These are phyloP conservation scores for Elongisporangium senticosum DNA, from an alignment of 352 stramenopile species.

Conservation along the genomic window DNA sequence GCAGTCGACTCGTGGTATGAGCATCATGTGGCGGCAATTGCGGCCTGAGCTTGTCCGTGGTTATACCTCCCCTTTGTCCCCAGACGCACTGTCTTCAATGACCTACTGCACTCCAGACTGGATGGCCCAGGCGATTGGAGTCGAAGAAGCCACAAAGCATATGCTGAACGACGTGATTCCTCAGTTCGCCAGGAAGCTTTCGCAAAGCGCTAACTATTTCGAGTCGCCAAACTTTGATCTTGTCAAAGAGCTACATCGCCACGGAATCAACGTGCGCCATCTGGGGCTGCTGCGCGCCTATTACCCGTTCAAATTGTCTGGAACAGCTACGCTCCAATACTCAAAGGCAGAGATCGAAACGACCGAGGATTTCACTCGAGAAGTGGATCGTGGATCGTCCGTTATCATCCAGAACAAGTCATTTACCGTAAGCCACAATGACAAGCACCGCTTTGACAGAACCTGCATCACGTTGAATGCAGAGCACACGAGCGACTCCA, in stretches of 20 bases:
- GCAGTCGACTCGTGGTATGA: constrained; percentile 75
- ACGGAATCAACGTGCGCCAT: constrained; percentile 89
- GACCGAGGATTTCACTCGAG: constrained; percentile 72
- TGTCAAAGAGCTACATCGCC: constrained; percentile 78
- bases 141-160: constrained; percentile 66
- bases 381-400: constrained; percentile 65
- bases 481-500: constrained; percentile 50
- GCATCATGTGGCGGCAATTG: constrained; percentile 90
- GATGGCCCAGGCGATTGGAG: constrained; percentile 57
- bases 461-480: constrained; percentile 59
- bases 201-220: constrained; percentile 51
- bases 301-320: constrained; percentile 73
- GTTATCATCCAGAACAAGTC: constrained; percentile 53
- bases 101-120: constrained; percentile 87
- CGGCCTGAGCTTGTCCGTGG: constrained; percentile 77
- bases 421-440: constrained; percentile 38
- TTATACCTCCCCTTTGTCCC: constrained; percentile 52
- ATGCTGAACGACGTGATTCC: constrained; percentile 76
- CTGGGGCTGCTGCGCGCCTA: constrained; percentile 74
- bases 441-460: constrained; percentile 40
- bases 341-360: constrained; percentile 74
- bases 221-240: constrained; percentile 44
- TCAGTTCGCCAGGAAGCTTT: constrained; percentile 75
- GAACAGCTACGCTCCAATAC: constrained; percentile 78
- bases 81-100: constrained; percentile 81